Evolutionary conservation across 2,329 filamentous ascomycete species (phyloP).

Genomic region (Exophiala sp.): DNA sequence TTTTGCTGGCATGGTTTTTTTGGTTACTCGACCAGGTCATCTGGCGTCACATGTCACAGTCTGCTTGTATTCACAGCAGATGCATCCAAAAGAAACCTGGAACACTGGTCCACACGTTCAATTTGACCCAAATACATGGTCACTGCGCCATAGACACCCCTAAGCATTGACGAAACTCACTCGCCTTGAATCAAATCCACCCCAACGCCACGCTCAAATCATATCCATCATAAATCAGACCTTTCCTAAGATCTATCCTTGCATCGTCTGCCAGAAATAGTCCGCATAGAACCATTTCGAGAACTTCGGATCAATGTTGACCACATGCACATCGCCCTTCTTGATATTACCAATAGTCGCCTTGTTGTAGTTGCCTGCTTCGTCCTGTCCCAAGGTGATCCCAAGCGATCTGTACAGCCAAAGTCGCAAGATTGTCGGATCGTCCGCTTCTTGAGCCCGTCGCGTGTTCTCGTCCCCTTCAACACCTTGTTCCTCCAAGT

Average conservation of each 20-base stretch:
- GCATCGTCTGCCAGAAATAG: constrained; percentile 91
- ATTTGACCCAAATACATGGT: too few relatives aligned
- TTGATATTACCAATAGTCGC: constrained; percentile 80
- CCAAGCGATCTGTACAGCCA: constrained; percentile 89
- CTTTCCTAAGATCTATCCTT: constrained; percentile 31
- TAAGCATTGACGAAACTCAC: too few relatives aligned
- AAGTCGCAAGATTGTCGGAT: constrained; percentile 63
- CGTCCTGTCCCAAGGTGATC: constrained; percentile 81
- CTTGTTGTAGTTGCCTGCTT: constrained; percentile 75
- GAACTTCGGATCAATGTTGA: constrained; percentile 91
- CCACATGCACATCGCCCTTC: constrained; percentile 89
- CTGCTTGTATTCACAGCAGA: too few relatives aligned
- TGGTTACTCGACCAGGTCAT: too few relatives aligned
- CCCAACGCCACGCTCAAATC: constrained; percentile 9
- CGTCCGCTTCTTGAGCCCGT: constrained; percentile 50
- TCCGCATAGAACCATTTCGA: constrained; percentile 90
- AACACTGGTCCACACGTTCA: too few relatives aligned
- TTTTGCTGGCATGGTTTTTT: too few relatives aligned
- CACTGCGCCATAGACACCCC: too few relatives aligned
- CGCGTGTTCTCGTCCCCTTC: constrained; percentile 62
- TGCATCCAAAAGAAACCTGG: too few relatives aligned
- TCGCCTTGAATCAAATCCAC: not conserved
- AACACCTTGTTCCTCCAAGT: constrained; percentile 81
- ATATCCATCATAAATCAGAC: not conserved
- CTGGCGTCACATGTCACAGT: too few relatives aligned